Conservation (phyloP, 345 rosid species). For the Populus deltoides region DNA sequence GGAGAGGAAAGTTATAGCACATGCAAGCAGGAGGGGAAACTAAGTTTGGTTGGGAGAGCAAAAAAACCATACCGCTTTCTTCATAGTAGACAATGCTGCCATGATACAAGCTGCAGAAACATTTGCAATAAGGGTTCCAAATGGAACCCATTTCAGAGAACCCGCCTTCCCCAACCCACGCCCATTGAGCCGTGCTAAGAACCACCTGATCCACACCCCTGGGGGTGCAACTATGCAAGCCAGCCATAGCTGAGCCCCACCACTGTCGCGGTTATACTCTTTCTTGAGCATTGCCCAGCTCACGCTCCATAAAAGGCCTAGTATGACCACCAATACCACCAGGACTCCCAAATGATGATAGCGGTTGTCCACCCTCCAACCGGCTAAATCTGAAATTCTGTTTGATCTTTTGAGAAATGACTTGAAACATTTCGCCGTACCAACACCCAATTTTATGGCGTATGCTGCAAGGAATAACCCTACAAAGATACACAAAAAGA, state of each 20-base stretch:
- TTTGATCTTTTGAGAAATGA: conserved; percentile 35
- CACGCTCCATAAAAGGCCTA: conserved; percentile 43
- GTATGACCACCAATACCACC: conserved; percentile 39
- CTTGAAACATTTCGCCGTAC: conserved; percentile 77
- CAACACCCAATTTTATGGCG: conserved; percentile 72
- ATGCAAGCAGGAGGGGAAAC: not conserved
- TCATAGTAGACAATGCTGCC: conserved; percentile 66
- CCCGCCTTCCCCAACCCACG: conserved; percentile 66
- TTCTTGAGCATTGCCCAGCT: conserved; percentile 46
- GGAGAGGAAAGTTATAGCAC: not conserved
- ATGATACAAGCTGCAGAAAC: conserved; percentile 70
- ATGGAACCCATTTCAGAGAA: conserved; percentile 73
- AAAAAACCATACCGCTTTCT: conserved; percentile 48
- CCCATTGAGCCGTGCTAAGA: conserved; percentile 78
- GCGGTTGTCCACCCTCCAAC: conserved; percentile 41
- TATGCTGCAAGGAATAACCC: conserved; percentile 76
- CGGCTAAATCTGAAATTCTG: conserved; percentile 16
- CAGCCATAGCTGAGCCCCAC: conserved; percentile 65
- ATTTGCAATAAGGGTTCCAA: conserved; percentile 84
- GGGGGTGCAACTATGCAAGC: conserved; percentile 71
- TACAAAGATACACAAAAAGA: conserved; percentile 20
- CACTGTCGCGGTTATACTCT: conserved; percentile 48
- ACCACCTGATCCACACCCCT: conserved; percentile 99
- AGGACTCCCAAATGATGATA: conserved; percentile 42
- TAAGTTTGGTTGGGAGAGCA: not conserved